Conservation (phyloP, 257 asterid species). For the Ballota nigra region DNA sequence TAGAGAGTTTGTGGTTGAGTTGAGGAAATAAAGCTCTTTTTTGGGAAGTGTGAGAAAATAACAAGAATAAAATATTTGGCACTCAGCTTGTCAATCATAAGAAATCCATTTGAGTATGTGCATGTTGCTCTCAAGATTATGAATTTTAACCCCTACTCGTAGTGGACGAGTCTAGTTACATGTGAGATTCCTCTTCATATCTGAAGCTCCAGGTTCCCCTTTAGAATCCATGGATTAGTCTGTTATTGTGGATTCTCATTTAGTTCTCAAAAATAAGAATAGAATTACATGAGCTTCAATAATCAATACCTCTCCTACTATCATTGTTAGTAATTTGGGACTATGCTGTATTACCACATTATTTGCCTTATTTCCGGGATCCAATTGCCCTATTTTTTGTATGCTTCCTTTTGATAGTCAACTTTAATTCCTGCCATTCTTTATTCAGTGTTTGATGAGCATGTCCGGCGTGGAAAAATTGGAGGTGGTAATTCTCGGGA, state of each 20-base stretch:
- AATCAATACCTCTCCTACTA: background rate
- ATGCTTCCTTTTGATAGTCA: background rate
- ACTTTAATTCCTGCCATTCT: background rate
- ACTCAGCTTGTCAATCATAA: background rate
- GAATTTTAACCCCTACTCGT: too few species aligned
- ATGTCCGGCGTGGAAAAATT: slow-evolving; percentile 85
- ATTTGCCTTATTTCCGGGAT: background rate
- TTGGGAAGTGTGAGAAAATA: background rate
- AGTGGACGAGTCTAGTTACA: background rate
- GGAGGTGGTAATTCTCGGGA: slow-evolving; percentile 91
- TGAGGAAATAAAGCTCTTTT: background rate
- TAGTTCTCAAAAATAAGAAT: background rate
- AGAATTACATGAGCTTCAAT: background rate
- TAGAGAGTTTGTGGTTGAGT: background rate
- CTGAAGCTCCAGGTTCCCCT: background rate
- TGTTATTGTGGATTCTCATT: background rate
- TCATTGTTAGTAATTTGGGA: background rate
- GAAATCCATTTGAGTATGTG: background rate
- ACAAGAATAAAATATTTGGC: background rate
- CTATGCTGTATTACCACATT: background rate
- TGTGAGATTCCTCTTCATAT: background rate
- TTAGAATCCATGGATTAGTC: background rate
- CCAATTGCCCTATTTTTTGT: background rate
- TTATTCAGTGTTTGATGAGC: slow-evolving; percentile 85
- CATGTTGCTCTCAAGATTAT: background rate